Evolutionary conservation across 208 protist species (phyloP).

Genomic region (Trypanosoma congolense): DNA sequence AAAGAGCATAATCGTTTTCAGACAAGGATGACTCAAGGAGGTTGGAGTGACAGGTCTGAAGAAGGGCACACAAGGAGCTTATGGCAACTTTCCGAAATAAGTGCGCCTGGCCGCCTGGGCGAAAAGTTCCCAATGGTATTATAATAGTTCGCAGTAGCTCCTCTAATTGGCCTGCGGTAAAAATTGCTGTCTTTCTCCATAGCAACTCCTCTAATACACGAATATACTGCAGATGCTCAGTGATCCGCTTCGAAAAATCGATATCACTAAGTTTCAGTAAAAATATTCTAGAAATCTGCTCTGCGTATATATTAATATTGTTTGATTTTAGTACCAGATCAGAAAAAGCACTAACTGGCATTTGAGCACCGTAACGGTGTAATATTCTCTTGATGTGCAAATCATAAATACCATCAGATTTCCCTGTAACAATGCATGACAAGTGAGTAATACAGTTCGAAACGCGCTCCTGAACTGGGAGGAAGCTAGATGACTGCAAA

Average conservation of each 20-base stretch:
- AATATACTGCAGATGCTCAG: conserved; percentile 73
- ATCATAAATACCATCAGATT: conserved; percentile 53
- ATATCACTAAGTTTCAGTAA: conserved; percentile 53
- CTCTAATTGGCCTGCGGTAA: conserved; percentile 33
- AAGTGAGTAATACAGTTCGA: conserved; percentile 32
- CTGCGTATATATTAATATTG: conserved; percentile 19
- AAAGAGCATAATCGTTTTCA: conserved; percentile 33
- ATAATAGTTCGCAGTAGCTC: conserved; percentile 65
- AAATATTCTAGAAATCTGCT: conserved; percentile 57
- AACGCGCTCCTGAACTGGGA: conserved; percentile 29
- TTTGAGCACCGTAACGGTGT: conserved; percentile 41
- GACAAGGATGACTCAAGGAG: conserved; percentile 22
- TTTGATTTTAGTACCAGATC: conserved; percentile 55
- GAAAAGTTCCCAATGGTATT: conserved; percentile 57
- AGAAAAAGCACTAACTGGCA: conserved; percentile 71
- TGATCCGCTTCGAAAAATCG: conserved; percentile 67
- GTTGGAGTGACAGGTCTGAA: conserved; percentile 25
- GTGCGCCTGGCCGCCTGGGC: conserved; percentile 55
- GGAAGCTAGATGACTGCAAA: conserved; percentile 44
- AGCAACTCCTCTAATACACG: conserved; percentile 68
- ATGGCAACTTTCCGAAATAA: conserved; percentile 86
- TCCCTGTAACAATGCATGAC: conserved; percentile 58
- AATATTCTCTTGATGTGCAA: conserved; percentile 60
- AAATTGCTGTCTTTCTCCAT: conserved; percentile 30
- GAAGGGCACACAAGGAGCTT: conserved; percentile 65